Base-by-base conservation (phyloP, 345 rosid genomes). In the Pistacia vera region DNA sequence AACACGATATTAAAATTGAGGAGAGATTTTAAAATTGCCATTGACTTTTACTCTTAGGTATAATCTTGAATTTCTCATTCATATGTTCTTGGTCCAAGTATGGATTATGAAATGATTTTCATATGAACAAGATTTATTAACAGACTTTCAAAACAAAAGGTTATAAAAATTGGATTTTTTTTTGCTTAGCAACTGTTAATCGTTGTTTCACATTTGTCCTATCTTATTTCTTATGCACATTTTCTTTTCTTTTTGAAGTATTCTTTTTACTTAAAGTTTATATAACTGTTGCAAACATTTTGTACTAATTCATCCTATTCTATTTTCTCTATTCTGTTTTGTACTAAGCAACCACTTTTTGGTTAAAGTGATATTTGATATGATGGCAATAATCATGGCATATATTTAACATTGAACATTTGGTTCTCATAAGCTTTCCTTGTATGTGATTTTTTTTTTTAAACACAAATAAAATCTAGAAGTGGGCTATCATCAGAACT, bases 1-100 rank as follows among this genome's bases (percentile, higher is more conserved):
- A 25, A 25, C 25, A 25, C 25, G 25, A 25, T 25, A 25, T 25
- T 25, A 25, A 25, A 25, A 25, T 1, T 1, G 25, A 25, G 25
- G 25, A 25, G 1, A 88, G 98, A 97, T 85, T 94, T 92, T 81
- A 94, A 92, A 84, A 89, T 88, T 8, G 98, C 99, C 77, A 90
- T 90, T 1, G 94, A 89, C 72, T 89, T 95, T 84, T 97, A 97
- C 76, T 90, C 98, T 59, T 98, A 94, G 99, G 98, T 92, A 83
- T 35, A 66, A 20, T 63, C 46, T 62, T 18, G 6, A 46, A 41
- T 75, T 69, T 74, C 28, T 48, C 12, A 48, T 49, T 35, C 54
- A 18, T 63, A 44, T 30, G 20, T 36, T 77, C 30, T 49, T 59
- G 16, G 30, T 18, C 17, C 20, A 28, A 41, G 46, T 68, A 38